A percentile compares a stretch with the other conserved stretches of the same genome.
These are phyloP conservation scores for Papiliotrema flavescens DNA, from an alignment of 1,284 basidiomycete species.

Conservation along the genomic window DNA sequence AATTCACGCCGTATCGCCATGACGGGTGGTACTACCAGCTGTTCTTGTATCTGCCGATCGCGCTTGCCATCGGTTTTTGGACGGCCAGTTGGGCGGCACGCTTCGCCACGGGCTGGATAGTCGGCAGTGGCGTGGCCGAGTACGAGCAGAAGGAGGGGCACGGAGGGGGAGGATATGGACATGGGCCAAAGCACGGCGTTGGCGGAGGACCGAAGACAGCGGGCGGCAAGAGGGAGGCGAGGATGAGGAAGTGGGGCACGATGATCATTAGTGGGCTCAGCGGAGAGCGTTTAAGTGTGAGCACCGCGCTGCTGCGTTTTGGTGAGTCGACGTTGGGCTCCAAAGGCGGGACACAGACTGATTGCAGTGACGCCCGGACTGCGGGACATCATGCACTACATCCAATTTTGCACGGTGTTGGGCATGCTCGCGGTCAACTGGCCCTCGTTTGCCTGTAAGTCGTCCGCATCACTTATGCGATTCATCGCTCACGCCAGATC, in stretches of 20 bases:
- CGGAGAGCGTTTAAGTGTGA: constrained; percentile 78
- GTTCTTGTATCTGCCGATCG: constrained; percentile 79
- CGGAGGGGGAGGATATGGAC: constrained; percentile 54
- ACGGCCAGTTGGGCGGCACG: constrained; percentile 72
- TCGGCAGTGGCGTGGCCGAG: constrained; percentile 38
- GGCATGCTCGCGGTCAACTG: constrained; percentile 91
- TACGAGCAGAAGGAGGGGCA: constrained; percentile 27
- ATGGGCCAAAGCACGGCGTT: constrained; percentile 8
- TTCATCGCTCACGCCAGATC: constrained; percentile 56
- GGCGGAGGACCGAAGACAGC: constrained; percentile 7
- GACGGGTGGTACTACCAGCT: constrained; percentile 66
- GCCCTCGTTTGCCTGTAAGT: constrained; percentile 84
- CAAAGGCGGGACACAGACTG: neutral
- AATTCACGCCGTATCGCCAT: constrained; percentile 67
- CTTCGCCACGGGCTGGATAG: constrained; percentile 71
- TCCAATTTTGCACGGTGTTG: constrained; percentile 70
- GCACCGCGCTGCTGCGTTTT: constrained; percentile 82
- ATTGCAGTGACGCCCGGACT: constrained; percentile 79
- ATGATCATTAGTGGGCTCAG: constrained; percentile 88
- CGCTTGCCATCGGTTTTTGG: constrained; percentile 75
- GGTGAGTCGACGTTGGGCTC: constrained; percentile 54
- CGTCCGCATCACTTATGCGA: constrained; percentile 12
- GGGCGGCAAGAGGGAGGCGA: constrained; percentile 28
- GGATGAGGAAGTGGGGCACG: constrained; percentile 62
- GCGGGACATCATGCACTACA: constrained; percentile 86